Base-by-base conservation (phyloP, 2,329 filamentous ascomycete genomes). In the Fonsecaea erecta region DNA sequence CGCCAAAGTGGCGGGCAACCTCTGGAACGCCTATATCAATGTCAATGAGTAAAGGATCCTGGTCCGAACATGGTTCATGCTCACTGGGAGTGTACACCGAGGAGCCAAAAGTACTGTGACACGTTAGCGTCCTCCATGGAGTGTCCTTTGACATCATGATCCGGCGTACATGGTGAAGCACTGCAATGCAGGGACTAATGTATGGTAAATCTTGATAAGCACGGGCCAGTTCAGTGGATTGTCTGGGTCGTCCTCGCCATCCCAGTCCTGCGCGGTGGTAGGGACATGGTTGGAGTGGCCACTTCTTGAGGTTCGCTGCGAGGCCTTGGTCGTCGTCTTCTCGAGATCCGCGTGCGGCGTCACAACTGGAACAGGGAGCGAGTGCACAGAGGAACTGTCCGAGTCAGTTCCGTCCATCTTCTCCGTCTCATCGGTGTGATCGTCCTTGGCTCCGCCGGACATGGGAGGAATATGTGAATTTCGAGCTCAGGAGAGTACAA, bases 221-320 rank as follows among this genome's bases (percentile, higher is more conserved):
- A 71, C 68, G 1, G 79, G 70, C 86, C 86, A 90, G 72, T 89
- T 90, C 68, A 83, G 75, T 0, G 88, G 87, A 67, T 89, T 87
- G 35, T 80, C 76, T 1, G 83, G 83, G 61, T 88, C 86, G 62
- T 85, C 75, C 0, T 82, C 81, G 0, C 84, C 82, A 69, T 88
- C 84, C 84, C 86, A 90, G 63, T 82, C 83, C 35, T 69, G 65
- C 9, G 65, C 69, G n/a, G 67, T 68, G 16, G 65, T 64, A 28
- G 54, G 55, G 11, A 46, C 32, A 40, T 40, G 53, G 16, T 58
- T 48, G 2, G 66, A 59, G 30, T 60, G 40, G 11, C 32, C 26
- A 56, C 58, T 66, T 32, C 34, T 64, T n/a, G 40, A 46, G 18
- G 68, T 63, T 28, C 58, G 16, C 9, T 66, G 54, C 3, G 61